Evolutionary conservation across 305 asterid species (phyloP).

Genomic region (Fraxinus nigra): DNA sequence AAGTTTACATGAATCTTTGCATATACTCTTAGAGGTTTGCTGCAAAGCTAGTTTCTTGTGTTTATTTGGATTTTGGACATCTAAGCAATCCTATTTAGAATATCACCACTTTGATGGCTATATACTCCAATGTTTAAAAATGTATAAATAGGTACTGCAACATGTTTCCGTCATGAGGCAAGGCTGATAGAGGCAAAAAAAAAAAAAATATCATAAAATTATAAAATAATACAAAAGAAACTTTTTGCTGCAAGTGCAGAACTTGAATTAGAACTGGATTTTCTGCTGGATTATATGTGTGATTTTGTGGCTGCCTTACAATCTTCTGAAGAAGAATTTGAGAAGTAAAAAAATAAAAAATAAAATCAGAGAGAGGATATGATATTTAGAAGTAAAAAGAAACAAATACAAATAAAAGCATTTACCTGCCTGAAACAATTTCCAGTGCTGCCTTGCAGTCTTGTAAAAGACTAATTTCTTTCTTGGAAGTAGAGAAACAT

Average conservation of each 20-base stretch:
- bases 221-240: not conserved
- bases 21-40: not conserved
- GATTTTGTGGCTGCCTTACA: not conserved
- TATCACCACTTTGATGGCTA: not conserved
- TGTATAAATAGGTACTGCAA: not conserved
- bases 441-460: not conserved
- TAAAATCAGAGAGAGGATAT: not conserved
- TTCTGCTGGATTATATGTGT: not conserved
- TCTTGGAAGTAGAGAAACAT: not conserved
- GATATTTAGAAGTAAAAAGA: not conserved
- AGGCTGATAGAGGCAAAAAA: not conserved
- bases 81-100: not conserved
- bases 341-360: not conserved
- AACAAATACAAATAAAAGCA: not conserved
- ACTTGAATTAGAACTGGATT: not conserved
- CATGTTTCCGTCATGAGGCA: not conserved
- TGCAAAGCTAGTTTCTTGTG: not conserved
- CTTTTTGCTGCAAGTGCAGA: not conserved
- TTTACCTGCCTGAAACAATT: not conserved
- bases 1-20: not conserved
- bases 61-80: not conserved
- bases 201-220: not conserved
- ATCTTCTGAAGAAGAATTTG: not conserved
- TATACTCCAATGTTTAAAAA: not conserved
- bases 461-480: not conserved